Conservation (phyloP, 1,284 basidiomycete species). For the Trametes hirsuta region DNA sequence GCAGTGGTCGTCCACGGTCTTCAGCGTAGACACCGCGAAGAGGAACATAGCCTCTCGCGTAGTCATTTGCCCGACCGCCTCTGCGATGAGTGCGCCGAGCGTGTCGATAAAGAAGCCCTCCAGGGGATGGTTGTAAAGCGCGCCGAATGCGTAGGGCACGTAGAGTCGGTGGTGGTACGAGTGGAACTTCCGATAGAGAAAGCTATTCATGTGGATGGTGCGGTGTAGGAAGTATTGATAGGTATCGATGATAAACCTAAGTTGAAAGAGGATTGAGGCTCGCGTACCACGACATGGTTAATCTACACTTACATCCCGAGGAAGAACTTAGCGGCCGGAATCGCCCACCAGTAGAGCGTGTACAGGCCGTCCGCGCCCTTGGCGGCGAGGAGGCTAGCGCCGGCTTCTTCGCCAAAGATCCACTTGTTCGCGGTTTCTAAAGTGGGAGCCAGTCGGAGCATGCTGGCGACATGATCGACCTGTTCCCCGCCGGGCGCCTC, state of each 20-base stretch:
- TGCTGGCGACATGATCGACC: constrained; percentile 55
- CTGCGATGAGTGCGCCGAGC: constrained; percentile 80
- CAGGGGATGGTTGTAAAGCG: constrained; percentile 96
- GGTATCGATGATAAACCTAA: constrained; percentile 92
- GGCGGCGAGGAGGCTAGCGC: constrained; percentile 39
- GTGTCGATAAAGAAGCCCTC: constrained; percentile 91
- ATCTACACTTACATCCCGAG: constrained; percentile 77
- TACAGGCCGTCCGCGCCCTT: constrained; percentile 62
- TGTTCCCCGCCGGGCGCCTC: constrained; percentile 45
- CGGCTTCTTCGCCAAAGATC: constrained; percentile 40
- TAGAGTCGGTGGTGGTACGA: constrained; percentile 96
- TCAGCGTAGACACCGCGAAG: constrained; percentile 86
- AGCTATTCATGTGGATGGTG: constrained; percentile 88
- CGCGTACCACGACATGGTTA: constrained; percentile 11
- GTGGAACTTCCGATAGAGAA: constrained; percentile 91
- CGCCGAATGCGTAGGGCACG: constrained; percentile 96
- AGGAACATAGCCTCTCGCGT: constrained; percentile 84
- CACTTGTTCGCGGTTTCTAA: constrained; percentile 46
- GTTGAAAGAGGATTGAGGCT: not conserved
- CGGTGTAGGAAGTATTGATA: constrained; percentile 99
- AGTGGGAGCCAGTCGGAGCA: constrained; percentile 44
- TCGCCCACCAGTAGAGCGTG: constrained; percentile 94
- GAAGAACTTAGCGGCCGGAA: constrained; percentile 78
- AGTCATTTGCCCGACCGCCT: constrained; percentile 70
- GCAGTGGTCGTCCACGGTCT: constrained; percentile 98